Evolutionary conservation across 495 filamentous ascomycete genomes (phyloP).

Genomic region (Lophiostoma macrostomum): DNA sequence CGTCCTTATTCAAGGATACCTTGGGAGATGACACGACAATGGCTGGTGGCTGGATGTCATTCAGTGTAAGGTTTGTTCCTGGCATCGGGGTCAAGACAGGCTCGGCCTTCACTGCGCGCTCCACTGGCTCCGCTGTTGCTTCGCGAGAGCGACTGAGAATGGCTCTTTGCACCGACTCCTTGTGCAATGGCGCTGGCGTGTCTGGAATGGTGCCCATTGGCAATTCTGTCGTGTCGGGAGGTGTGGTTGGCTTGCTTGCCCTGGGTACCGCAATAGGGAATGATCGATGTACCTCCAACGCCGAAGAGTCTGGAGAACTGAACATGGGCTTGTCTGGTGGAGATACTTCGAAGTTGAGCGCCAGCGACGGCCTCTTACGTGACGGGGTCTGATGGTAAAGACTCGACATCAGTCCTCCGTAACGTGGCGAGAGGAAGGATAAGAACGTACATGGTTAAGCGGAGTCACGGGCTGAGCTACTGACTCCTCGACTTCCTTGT

Average conservation of each 20-base stretch:
- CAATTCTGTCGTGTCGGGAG: background rate
- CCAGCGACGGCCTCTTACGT: constrained; percentile 6
- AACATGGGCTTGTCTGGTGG: constrained; percentile 22
- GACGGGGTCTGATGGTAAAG: background rate
- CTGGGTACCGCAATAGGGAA: constrained; percentile 18
- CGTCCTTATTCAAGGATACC: background rate
- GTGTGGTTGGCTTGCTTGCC: background rate
- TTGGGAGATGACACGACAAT: constrained; percentile 1
- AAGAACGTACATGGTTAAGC: too few relatives aligned
- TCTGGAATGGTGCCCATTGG: constrained; percentile 5
- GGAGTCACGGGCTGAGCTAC: background rate
- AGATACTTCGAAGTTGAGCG: constrained; percentile 16
- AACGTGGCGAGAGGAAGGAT: too few relatives aligned
- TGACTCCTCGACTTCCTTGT: constrained; percentile 1
- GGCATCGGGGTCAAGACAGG: constrained; percentile 20
- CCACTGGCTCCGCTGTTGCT: background rate
- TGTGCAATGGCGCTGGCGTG: constrained; percentile 14
- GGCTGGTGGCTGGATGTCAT: background rate
- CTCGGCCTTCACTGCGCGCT: background rate
- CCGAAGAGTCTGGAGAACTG: background rate
- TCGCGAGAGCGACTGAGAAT: background rate
- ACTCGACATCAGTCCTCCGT: too few relatives aligned
- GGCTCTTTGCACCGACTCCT: constrained; percentile 3
- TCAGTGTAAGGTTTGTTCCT: constrained; percentile 13
- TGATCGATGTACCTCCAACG: constrained; percentile 2